Evolutionary conservation across 345 rosid genomes (phyloP), one percentile per base, ranked within the genome.

Genomic region (Linum trigynum): DNA sequence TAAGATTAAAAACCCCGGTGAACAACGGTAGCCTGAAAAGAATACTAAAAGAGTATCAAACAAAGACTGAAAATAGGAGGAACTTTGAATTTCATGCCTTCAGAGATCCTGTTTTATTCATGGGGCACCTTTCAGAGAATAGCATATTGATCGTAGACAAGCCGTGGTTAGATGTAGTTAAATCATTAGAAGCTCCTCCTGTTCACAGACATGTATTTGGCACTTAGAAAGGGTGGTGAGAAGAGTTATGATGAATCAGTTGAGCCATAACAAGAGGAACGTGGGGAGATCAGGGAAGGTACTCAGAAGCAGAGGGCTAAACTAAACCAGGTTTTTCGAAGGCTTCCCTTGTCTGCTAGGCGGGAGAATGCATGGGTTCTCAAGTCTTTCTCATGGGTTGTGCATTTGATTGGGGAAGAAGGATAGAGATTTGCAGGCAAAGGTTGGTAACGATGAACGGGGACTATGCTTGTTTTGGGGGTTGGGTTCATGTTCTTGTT

Each of bases 161-260:
- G 78, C 94, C 98, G 1, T 92, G 98, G 98, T 73, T 82, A 77
- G 90, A 88, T 63, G 97, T 92, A 73, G 83, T 90, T 55, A 86
- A 84, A 75, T 69, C 74, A 64, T 81, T 92, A 16, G 92, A 90
- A 57, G 67, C 94, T 55, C 77, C 80, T 45, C 97, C 98, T 61
- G 86, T 92, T 50, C 94, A 92, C 82, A 92, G 94, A 85, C 96
- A 88, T 84, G 75, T 88, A 65, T 92, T 75, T 64, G 98, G 98
- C 73, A 76, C 96, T 43, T 92, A 72, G 76, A 41, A 4, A 41
- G 9, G 9, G 45, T 4, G 9, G 45, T 41, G 1, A 4, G 45
- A 4, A 41, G 45, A 41, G 45, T 41, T 41, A 1, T 41, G 45
- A 41, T 41, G 45, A 41, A 41, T 41, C 9, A 8, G 45, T 15